These are phyloP conservation scores for Stagonosporopsis cucurbitacearum DNA, from an alignment of 2,329 filamentous ascomycete species.

Conservation along the genomic window DNA sequence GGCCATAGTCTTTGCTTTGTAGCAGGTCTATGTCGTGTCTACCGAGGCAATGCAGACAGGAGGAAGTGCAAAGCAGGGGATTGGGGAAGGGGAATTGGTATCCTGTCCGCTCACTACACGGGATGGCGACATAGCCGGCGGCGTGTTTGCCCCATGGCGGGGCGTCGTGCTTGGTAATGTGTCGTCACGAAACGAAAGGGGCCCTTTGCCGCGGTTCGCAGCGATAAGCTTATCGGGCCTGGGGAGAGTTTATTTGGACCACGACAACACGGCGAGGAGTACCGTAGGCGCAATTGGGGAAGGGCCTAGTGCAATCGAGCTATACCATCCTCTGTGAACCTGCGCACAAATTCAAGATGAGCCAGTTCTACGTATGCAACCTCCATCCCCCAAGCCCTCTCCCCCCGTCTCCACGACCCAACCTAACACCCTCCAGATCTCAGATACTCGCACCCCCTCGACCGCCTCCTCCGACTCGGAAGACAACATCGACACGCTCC, in stretches of 20 bases:
- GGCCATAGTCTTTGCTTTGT: conserved; percentile 36
- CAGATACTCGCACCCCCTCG: conserved; percentile 21
- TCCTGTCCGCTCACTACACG: neutral
- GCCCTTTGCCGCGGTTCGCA: conserved; percentile 1
- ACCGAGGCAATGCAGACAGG: neutral
- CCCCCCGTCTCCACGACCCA: neutral
- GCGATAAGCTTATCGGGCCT: conserved; percentile 9
- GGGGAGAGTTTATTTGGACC: conserved; percentile 7
- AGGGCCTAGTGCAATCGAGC: neutral
- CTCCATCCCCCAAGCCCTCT: neutral
- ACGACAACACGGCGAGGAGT: neutral
- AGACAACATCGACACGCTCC: conserved; percentile 70
- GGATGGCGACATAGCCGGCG: conserved; percentile 10
- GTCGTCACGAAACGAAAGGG: conserved; percentile 10
- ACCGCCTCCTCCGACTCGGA: conserved; percentile 55
- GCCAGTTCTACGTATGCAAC: conserved; percentile 56
- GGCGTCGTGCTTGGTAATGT: conserved; percentile 13
- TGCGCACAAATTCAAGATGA: conserved; percentile 47
- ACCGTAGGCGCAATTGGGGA: neutral
- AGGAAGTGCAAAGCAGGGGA: neutral
- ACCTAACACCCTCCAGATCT: conserved; percentile 11
- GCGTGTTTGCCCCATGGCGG: conserved; percentile 20
- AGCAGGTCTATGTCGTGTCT: neutral
- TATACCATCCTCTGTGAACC: neutral
- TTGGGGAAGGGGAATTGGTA: neutral